Percentiles rank a stretch among this genome's conserved stretches.
phyloP scores from a whole-genome alignment of 108 stramenopile species.

The Cyclotella baltica region DNA sequence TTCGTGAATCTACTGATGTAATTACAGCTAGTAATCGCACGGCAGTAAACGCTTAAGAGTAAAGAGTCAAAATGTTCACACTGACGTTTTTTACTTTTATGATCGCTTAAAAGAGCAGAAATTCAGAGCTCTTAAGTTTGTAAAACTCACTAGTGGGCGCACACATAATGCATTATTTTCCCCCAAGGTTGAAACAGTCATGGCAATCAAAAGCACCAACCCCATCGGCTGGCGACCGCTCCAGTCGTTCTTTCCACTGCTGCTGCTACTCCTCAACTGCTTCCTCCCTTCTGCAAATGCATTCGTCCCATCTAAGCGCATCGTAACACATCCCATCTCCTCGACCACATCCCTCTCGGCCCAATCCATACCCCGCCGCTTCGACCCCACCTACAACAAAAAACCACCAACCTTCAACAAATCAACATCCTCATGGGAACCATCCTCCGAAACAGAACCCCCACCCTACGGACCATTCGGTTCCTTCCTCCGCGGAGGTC shows the following conservation, averaged over 20 bases:
- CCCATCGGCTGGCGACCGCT: not conserved
- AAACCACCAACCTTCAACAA: slow-evolving; percentile 14
- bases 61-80: no score
- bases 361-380: slow-evolving; percentile 6
- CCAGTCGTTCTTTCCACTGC: not conserved
- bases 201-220: not conserved
- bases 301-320: not conserved
- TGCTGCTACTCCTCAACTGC: not conserved
- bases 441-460: slow-evolving; percentile 22
- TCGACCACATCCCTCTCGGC: not conserved
- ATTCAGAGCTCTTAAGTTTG: no score
- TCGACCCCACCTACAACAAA: slow-evolving; percentile 12
- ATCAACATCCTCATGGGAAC: slow-evolving; percentile 17
- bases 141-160: no score
- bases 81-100: no score
- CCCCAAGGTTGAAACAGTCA: no score
- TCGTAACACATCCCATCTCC: not conserved
- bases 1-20: no score
- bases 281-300: not conserved
- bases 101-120: no score
- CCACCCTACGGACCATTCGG: slow-evolving; percentile 18
- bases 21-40: no score
- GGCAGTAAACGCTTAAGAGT: no score
- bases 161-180: no score
- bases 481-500: slow-evolving; percentile 52